Base-by-base conservation (phyloP, 768 basidiomycete species). In the Lactifluus piperatus region DNA sequence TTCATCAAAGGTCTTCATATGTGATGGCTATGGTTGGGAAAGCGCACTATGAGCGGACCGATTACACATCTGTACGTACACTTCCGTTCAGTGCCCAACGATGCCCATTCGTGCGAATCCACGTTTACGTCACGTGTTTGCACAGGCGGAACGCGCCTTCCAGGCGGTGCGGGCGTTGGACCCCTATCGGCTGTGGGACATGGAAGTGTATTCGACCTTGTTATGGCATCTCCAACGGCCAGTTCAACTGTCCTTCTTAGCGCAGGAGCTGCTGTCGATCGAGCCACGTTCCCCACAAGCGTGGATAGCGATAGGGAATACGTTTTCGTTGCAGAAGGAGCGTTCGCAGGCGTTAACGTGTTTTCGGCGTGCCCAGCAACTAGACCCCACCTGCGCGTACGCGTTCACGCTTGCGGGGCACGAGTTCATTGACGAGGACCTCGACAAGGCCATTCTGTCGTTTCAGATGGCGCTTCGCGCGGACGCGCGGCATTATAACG, bases 261-360 rank as follows among this genome's bases (percentile, higher is more conserved):
- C 95, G 1, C 95, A 98, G 71, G 91, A 94, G 64, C 77, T 98
- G 45, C 81, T 97, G 66, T 83, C 84, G 54, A 86, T 94, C 69
- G 79, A 87, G 64, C 82, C 93, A n/a, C 82, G 81, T 57, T 84
- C 88, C 26, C 75, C 94, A 11, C 83, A 94, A 68, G 83, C 94
- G 16, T 99, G 97, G 97, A 97, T 98, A 65, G 90, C 94, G 1
- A 84, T 93, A 29, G 97, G 97, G 53, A 99, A 99, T 74, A 76
- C 91, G 66, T 98, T 97, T 73, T 95, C 93, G 14, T 73, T 97
- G 67, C 88, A 95, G 73, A 94, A 93, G 74, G 94, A 99, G 68
- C 87, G 92, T 65, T 77, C 88, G 51, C 90, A 97, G 68, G 94
- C 97, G 18, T 75, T 98, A 73, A 85, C 89, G 70, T 97, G 94